Conservation (phyloP, 139 green algal species). For the Zygnema circumcarinatum region DNA sequence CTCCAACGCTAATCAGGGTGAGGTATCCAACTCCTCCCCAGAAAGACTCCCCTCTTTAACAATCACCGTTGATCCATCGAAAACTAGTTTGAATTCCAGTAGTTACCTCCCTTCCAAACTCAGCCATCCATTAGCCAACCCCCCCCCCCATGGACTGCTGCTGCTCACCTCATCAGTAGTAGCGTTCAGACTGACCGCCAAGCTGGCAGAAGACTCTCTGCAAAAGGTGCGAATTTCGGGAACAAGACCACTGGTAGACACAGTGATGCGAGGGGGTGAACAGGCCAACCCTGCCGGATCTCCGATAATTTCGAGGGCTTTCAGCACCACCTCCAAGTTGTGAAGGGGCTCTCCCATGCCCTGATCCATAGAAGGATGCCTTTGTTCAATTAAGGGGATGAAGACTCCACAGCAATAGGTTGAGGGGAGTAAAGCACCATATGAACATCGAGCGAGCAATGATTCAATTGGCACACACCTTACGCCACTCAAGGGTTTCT, state of each 20-base stretch:
- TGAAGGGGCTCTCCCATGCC: constrained; percentile 85
- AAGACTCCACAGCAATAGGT: constrained; percentile 1
- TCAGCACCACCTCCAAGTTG: constrained; percentile 76
- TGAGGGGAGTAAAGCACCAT: not conserved
- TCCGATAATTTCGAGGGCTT: constrained; percentile 75
- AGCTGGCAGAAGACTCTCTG: constrained; percentile 62
- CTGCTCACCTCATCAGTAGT: constrained; percentile 81
- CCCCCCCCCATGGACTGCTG: too few relatives aligned
- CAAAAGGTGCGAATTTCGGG: constrained; percentile 77
- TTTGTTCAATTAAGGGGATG: not conserved
- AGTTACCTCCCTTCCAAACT: too few relatives aligned
- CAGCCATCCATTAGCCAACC: too few relatives aligned
- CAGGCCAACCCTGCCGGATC: constrained; percentile 78
- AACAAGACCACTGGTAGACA: constrained; percentile 89
- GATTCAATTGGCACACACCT: too few relatives aligned
- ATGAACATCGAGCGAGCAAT: too few relatives aligned
- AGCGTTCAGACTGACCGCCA: constrained; percentile 90
- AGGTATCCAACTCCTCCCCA: too few relatives aligned
- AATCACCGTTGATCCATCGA: too few relatives aligned
- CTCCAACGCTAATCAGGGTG: too few relatives aligned
- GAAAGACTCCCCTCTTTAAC: too few relatives aligned
- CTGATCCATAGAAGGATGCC: constrained; percentile 5
- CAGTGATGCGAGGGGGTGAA: constrained; percentile 68
- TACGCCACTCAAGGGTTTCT: too few relatives aligned
- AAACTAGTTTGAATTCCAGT: too few relatives aligned